Evolutionary conservation across 768 basidiomycete genomes (phyloP).

Genomic region (Amanita phalloides): DNA sequence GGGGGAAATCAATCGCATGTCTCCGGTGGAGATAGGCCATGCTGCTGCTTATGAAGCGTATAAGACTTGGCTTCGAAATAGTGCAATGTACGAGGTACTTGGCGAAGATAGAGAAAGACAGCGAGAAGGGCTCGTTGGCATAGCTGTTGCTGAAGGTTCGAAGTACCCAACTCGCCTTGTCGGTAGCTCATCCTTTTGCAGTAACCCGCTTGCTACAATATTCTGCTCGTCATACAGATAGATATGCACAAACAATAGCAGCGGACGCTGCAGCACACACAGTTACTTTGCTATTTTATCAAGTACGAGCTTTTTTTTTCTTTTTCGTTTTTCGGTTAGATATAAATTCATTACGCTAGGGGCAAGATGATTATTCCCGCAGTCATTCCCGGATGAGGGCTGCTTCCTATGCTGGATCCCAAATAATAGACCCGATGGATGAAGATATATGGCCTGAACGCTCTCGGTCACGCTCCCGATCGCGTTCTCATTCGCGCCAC

Average conservation of each 20-base stretch:
- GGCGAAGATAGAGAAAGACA: constrained; percentile 49
- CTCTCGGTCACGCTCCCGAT: constrained; percentile 18
- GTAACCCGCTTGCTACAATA: constrained; percentile 48
- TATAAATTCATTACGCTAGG: constrained; percentile 20
- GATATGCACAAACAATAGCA: constrained; percentile 36
- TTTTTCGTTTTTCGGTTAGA: constrained; percentile 1
- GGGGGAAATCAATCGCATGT: constrained; percentile 40
- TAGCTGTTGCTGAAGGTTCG: constrained; percentile 65
- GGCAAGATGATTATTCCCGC: constrained; percentile 14
- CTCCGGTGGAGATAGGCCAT: constrained; percentile 55
- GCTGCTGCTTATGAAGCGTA: constrained; percentile 75
- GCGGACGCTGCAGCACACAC: constrained; percentile 63
- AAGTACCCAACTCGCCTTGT: background rate
- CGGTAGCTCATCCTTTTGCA: constrained; percentile 14
- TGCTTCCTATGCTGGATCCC: constrained; percentile 17
- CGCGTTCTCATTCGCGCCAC: constrained; percentile 20
- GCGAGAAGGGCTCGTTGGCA: constrained; percentile 53
- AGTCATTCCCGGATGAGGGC: background rate
- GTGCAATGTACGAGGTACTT: constrained; percentile 41
- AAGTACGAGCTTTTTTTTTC: constrained; percentile 21
- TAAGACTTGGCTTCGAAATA: constrained; percentile 53
- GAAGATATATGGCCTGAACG: constrained; percentile 23
- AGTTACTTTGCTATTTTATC: constrained; percentile 46
- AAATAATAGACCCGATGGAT: constrained; percentile 14
- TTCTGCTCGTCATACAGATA: constrained; percentile 31